Evolutionary conservation across 139 green algal species (phyloP).

Genomic region (Ettlia oleoabundans): DNA sequence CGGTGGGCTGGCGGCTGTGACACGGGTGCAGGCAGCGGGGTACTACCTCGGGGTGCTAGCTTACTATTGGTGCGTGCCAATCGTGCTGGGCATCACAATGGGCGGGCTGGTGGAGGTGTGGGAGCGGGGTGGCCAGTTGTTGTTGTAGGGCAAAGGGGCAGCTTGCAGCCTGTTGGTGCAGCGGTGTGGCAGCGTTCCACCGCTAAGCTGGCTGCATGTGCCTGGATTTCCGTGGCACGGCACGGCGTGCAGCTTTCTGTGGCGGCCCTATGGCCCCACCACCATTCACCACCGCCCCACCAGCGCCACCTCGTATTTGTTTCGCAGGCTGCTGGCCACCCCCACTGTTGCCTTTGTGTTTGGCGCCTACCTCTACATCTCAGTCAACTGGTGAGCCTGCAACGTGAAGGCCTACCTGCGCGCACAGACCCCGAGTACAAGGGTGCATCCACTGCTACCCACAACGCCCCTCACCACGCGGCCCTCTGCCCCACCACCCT

Average conservation of each 20-base stretch:
- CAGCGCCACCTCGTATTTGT: too few relatives aligned
- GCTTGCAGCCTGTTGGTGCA: background rate
- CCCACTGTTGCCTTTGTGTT: slow-evolving; percentile 85
- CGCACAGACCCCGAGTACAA: background rate
- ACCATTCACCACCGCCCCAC: too few relatives aligned
- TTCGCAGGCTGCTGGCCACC: slow-evolving; percentile 81
- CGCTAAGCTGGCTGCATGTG: too few relatives aligned
- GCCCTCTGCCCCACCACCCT: background rate
- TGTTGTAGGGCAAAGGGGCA: too few relatives aligned
- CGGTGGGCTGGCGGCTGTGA: slow-evolving; percentile 49
- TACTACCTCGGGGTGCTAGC: slow-evolving; percentile 87
- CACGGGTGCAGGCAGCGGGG: slow-evolving; percentile 68
- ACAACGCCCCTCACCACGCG: too few relatives aligned
- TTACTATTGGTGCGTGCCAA: slow-evolving; percentile 77
- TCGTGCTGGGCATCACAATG: background rate
- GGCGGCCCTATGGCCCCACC: too few relatives aligned
- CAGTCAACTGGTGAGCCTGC: slow-evolving; percentile 52
- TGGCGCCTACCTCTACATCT: slow-evolving; percentile 86
- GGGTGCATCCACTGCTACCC: too few relatives aligned
- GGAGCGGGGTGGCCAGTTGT: too few relatives aligned
- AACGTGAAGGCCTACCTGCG: background rate
- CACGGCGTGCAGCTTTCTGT: too few relatives aligned
- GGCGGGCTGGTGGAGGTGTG: background rate
- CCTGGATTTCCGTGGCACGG: too few relatives aligned
- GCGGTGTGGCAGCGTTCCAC: background rate